Evolutionary conservation across 2,329 filamentous ascomycete genomes (phyloP).

Genomic region (Microdochium bolleyi): DNA sequence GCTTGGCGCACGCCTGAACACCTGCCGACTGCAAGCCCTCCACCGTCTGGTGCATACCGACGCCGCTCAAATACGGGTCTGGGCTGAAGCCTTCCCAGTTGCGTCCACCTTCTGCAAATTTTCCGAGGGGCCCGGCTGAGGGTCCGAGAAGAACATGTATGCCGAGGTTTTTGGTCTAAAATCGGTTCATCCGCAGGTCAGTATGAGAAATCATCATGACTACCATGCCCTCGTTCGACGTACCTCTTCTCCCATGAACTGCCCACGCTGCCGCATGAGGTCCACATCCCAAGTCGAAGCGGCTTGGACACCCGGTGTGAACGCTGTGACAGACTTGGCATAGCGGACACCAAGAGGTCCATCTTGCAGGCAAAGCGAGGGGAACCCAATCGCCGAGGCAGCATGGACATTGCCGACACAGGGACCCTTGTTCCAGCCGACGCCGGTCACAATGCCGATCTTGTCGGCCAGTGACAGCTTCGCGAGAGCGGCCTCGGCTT

Average conservation of each 20-base stretch:
- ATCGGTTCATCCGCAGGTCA: too few species aligned
- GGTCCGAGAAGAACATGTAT: slow-evolving; percentile 71
- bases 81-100: slow-evolving; percentile 81
- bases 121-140: slow-evolving; percentile 66
- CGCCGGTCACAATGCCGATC: slow-evolving; percentile 69
- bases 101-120: slow-evolving; percentile 63
- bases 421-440: slow-evolving; percentile 65
- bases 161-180: slow-evolving; percentile 52
- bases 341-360: slow-evolving; percentile 71
- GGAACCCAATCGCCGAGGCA: slow-evolving; percentile 53
- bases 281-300: slow-evolving; percentile 74
- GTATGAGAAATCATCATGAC: too few species aligned
- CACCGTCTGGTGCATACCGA: slow-evolving; percentile 54
- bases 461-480: slow-evolving; percentile 70
- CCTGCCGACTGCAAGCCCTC: slow-evolving; percentile 45
- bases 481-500: slow-evolving; percentile 58
- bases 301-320: slow-evolving; percentile 71
- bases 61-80: slow-evolving; percentile 66
- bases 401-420: slow-evolving; percentile 58
- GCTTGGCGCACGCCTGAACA: slow-evolving; percentile 45
- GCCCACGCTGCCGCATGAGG: slow-evolving; percentile 63
- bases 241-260: slow-evolving; percentile 57
- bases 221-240: too few species aligned
- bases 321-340: slow-evolving; percentile 63
- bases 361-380: slow-evolving; percentile 71